A percentile compares a stretch with the other conserved stretches of the same genome.
phyloP scores from a whole-genome alignment of 768 basidiomycete genomes.

The Russula abietina region DNA sequence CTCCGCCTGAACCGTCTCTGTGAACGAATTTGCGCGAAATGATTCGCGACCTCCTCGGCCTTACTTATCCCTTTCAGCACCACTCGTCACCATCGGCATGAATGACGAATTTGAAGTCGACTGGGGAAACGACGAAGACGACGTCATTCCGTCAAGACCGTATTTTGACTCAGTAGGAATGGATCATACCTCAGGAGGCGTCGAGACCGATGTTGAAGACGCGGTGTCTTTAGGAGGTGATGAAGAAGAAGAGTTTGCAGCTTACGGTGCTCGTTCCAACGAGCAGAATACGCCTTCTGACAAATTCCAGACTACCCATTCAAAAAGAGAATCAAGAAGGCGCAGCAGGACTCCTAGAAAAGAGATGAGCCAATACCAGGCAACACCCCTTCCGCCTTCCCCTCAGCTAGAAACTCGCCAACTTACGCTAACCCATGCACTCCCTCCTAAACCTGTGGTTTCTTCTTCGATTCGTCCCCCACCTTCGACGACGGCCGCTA shows the following conservation, averaged over 20 bases:
- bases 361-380: background rate
- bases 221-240: constrained; percentile 64
- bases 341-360: constrained; percentile 16
- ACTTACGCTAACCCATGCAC: constrained; percentile 20
- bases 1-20: constrained; percentile 9
- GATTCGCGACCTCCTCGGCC: constrained; percentile 7
- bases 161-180: constrained; percentile 23
- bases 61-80: constrained; percentile 24
- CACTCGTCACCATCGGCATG: constrained; percentile 36
- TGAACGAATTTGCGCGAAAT: background rate
- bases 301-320: background rate
- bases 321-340: constrained; percentile 5
- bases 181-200: constrained; percentile 15
- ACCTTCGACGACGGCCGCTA: constrained; percentile 25
- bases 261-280: constrained; percentile 34
- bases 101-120: constrained; percentile 66
- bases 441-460: constrained; percentile 24
- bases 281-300: constrained; percentile 2
- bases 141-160: constrained; percentile 24
- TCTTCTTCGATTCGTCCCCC: constrained; percentile 20
- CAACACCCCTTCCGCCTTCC: constrained; percentile 14
- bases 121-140: constrained; percentile 56
- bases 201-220: constrained; percentile 42
- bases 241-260: constrained; percentile 56
- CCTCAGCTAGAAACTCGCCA: constrained; percentile 14